phyloP scores from a whole-genome alignment of 805 yeast genomes.

The Phaffomyces thermotolerans region DNA sequence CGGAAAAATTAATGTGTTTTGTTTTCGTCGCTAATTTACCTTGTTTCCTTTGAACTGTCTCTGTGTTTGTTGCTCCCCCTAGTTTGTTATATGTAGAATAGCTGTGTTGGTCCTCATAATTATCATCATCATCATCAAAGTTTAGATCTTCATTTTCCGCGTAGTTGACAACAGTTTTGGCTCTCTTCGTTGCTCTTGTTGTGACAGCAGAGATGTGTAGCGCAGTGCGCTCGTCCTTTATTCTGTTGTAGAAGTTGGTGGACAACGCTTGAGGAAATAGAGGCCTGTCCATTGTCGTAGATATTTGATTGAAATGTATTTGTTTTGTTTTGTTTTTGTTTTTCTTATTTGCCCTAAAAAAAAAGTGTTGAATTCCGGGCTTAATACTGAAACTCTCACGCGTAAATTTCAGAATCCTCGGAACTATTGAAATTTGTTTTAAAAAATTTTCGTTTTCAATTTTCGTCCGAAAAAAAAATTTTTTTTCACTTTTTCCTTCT shows the following conservation, averaged over 20 bases:
- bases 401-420: neutral
- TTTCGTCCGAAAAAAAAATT: neutral
- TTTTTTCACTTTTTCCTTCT: neutral
- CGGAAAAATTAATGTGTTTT: slow-evolving; percentile 20
- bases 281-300: slow-evolving; percentile 20
- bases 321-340: neutral
- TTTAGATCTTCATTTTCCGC: slow-evolving; percentile 74
- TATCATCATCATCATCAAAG: slow-evolving; percentile 44
- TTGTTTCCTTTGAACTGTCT: slow-evolving; percentile 7
- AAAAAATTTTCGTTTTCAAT: neutral
- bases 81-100: neutral
- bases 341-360: slow-evolving; percentile 1
- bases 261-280: slow-evolving; percentile 69
- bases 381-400: neutral
- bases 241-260: slow-evolving; percentile 65
- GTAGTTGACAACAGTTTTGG: slow-evolving; percentile 64
- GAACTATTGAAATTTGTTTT: no score
- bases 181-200: slow-evolving; percentile 71
- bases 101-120: slow-evolving; percentile 13
- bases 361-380: neutral
- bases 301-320: neutral
- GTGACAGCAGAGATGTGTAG: slow-evolving; percentile 67
- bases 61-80: slow-evolving; percentile 1
- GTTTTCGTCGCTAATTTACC: slow-evolving; percentile 21
- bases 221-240: slow-evolving; percentile 68